Conservation (phyloP, 2,329 filamentous ascomycete genomes). For the Aspergillus intermedius region DNA sequence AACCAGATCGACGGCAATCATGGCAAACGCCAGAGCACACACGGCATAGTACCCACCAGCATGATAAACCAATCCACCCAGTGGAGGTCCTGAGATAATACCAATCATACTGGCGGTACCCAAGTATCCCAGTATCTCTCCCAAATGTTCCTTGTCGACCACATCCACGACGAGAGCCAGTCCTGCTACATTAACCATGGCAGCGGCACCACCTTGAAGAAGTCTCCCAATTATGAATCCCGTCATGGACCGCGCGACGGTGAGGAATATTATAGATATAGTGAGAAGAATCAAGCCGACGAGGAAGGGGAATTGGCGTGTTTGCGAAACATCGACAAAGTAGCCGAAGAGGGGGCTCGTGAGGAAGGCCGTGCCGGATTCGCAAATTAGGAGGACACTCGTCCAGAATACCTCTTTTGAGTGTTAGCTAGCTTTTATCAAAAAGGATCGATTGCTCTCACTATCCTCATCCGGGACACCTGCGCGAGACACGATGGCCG, state of each 20-base stretch:
- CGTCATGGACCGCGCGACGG: slow-evolving; percentile 42
- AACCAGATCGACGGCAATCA: slow-evolving; percentile 53
- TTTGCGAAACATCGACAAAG: slow-evolving; percentile 7
- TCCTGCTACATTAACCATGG: slow-evolving; percentile 55
- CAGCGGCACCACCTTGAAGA: slow-evolving; percentile 51
- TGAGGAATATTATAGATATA: slow-evolving; percentile 49
- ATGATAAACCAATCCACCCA: slow-evolving; percentile 55
- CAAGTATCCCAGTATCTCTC: slow-evolving; percentile 53
- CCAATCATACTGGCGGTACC: slow-evolving; percentile 52
- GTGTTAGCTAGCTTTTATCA: neutral
- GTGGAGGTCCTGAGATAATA: slow-evolving; percentile 48
- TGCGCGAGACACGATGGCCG: slow-evolving; percentile 1
- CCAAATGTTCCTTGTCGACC: slow-evolving; percentile 50
- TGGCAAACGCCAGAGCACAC: slow-evolving; percentile 48
- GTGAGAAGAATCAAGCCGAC: slow-evolving; percentile 47
- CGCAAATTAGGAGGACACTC: slow-evolving; percentile 10
- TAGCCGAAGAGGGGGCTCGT: slow-evolving; percentile 14
- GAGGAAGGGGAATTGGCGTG: slow-evolving; percentile 53
- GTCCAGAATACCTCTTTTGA: slow-evolving; percentile 9
- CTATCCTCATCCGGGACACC: slow-evolving; percentile 1
- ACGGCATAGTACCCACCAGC: slow-evolving; percentile 53
- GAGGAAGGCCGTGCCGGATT: slow-evolving; percentile 10
- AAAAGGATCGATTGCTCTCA: neutral
- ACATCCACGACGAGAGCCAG: slow-evolving; percentile 54
- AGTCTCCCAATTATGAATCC: slow-evolving; percentile 47